These are phyloP conservation scores for Ceratobasidium sp. DNA, from an alignment of 1,284 basidiomycete genomes.

Conservation along the genomic window DNA sequence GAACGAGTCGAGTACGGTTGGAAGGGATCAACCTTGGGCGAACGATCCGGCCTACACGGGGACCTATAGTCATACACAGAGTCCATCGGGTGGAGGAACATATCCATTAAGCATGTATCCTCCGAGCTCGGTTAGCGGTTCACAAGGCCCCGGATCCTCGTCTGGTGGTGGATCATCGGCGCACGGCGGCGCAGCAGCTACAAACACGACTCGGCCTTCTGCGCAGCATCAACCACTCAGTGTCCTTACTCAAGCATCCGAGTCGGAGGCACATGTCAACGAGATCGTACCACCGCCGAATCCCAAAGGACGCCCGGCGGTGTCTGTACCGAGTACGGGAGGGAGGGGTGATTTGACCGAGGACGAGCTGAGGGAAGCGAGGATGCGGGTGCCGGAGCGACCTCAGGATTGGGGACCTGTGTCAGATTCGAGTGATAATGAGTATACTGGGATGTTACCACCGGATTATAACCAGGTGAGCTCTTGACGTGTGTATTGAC, in stretches of 20 bases:
- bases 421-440: not conserved
- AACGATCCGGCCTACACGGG: conserved; percentile 33
- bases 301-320: conserved; percentile 13
- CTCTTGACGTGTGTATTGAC: not conserved
- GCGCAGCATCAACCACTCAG: conserved; percentile 31
- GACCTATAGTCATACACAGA: not conserved
- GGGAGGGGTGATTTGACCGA: conserved; percentile 21
- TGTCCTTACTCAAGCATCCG: conserved; percentile 19
- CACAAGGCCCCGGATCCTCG: conserved; percentile 4
- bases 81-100: not conserved
- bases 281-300: conserved; percentile 35
- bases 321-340: not conserved
- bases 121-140: conserved; percentile 31
- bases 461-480: conserved; percentile 32
- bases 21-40: conserved; percentile 27
- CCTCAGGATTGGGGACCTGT: conserved; percentile 39
- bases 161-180: not conserved
- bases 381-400: conserved; percentile 35
- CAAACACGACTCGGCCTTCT: not conserved
- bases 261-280: conserved; percentile 14
- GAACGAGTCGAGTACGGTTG: not conserved
- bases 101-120: conserved; percentile 34
- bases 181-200: not conserved
- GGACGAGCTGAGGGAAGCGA: conserved; percentile 27
- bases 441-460: conserved; percentile 17